Percentiles rank a stretch among this genome's conserved stretches.
Conservation (phyloP, 2,329 filamentous ascomycete genomes). For the Aspergillus piperis region DNA sequence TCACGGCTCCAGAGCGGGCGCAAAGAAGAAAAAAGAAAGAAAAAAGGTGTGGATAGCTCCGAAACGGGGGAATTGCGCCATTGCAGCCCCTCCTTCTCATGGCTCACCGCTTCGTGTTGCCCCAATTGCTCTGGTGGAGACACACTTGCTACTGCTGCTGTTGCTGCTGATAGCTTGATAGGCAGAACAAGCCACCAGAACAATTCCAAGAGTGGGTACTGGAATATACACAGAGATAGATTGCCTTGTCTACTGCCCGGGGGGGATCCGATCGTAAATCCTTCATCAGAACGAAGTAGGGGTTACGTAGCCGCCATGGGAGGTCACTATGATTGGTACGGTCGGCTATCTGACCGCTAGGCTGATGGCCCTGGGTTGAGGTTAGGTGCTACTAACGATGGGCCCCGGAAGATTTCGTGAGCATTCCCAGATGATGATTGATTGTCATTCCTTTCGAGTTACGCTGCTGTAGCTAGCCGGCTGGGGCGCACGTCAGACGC, state of each 20-base stretch:
- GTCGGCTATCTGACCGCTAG: not conserved
- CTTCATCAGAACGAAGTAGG: not conserved
- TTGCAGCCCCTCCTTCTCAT: not conserved
- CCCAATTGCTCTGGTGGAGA: not conserved
- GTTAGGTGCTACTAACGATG: too few species aligned
- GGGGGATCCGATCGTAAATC: not conserved
- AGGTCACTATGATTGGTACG: not conserved
- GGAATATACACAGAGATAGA: not conserved
- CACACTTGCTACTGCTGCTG: not conserved
- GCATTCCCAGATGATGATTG: not conserved
- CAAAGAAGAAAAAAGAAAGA: too few species aligned
- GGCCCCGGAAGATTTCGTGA: not conserved
- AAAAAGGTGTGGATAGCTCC: not conserved
- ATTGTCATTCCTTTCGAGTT: not conserved
- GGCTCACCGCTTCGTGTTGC: conserved; percentile 9
- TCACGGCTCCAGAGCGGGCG: not conserved
- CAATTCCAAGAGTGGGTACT: not conserved
- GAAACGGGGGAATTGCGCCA: conserved; percentile 7
- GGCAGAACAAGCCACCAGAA: not conserved
- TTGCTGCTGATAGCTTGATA: not conserved
- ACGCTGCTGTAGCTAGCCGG: conserved; percentile 4
- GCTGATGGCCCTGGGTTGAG: not conserved
- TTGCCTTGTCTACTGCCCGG: not conserved
- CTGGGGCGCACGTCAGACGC: conserved; percentile 6
- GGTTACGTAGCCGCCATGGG: not conserved